phyloP scores from a whole-genome alignment of 2,329 filamentous ascomycete genomes.

The Cercospora citrullina region DNA sequence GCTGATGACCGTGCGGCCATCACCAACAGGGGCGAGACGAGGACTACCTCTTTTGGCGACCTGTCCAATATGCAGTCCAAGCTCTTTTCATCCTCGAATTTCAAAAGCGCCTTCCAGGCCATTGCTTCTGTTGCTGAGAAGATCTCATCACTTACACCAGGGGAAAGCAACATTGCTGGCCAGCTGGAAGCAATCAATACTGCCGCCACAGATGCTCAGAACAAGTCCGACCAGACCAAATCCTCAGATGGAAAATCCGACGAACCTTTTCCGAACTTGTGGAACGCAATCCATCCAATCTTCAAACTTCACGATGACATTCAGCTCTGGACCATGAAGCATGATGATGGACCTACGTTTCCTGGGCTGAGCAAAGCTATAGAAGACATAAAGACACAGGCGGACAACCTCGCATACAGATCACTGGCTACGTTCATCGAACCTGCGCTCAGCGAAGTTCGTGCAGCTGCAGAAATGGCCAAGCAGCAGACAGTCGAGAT shows the following conservation, averaged over 20 bases:
- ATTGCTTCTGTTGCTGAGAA: background rate
- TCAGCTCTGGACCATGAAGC: constrained; percentile 50
- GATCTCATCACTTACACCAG: background rate
- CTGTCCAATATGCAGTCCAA: background rate
- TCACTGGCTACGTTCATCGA: constrained; percentile 61
- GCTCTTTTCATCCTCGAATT: background rate
- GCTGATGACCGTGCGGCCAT: constrained; percentile 45
- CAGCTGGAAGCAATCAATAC: background rate
- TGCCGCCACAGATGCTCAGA: background rate
- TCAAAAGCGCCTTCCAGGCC: background rate
- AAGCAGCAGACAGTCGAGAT: constrained; percentile 50
- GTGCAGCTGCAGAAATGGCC: constrained; percentile 71
- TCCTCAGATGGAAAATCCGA: background rate
- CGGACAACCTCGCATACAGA: constrained; percentile 11
- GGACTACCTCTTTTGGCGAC: background rate
- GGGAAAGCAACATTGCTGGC: background rate
- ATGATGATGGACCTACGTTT: constrained; percentile 6
- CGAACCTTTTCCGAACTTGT: constrained; percentile 51
- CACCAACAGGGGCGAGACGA: background rate
- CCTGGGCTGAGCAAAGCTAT: constrained; percentile 8
- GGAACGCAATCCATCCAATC: constrained; percentile 77
- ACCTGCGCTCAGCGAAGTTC: constrained; percentile 79
- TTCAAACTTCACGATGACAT: constrained; percentile 87
- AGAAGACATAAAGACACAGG: constrained; percentile 4
- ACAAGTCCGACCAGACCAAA: background rate